Evolutionary conservation across 805 yeast genomes (phyloP), one percentile per base, ranked within the genome.

Genomic region (Yamadazyma paraphyllophila): DNA sequence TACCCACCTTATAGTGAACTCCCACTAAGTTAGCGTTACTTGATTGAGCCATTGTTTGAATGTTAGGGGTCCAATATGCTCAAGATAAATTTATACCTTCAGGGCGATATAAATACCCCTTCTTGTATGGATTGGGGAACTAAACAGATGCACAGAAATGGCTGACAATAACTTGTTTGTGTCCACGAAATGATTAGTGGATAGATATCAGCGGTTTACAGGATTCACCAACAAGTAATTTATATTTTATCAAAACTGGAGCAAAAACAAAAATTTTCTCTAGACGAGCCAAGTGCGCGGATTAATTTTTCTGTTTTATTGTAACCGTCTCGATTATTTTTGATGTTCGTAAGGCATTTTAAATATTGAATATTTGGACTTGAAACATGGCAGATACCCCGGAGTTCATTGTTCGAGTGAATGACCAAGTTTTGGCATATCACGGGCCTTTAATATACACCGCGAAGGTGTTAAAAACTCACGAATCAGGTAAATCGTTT

Each of bases 361-460:
- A n/a, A n/a, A n/a, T n/a, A n/a, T n/a, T n/a, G n/a, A n/a, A n/a
- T 20, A 13, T 3, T 13, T 24, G 7, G 4, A n/a, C 12, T 37
- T 12, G 40, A 37, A 10, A 39, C 36, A 39, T 31, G 42, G 35
- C 40, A 37, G 40, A 37, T 26, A 25, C 40, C 12, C 40, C 40
- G 16, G 40, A 37, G 13, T 37, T 37, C 26, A 37, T 37, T 9
- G 32, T 37, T n/a, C 26, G 27, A 10, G 59, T 61, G 4, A 65
- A 66, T 37, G 53, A 58, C 10, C 51, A 53, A 25, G 74, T 71
- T 11, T 69, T 88, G 55, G 96, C 96, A 1, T 91, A 78, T 64
- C 97, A 91, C 60, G 97, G 97, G 0, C 96, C 96, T 1, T 66
- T 91, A 51, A 76, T 91, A 8, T 91, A 91, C 60, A 96, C 90